Base-by-base conservation (phyloP, 2,329 filamentous ascomycete species). In the Hypomyces rosellus region DNA sequence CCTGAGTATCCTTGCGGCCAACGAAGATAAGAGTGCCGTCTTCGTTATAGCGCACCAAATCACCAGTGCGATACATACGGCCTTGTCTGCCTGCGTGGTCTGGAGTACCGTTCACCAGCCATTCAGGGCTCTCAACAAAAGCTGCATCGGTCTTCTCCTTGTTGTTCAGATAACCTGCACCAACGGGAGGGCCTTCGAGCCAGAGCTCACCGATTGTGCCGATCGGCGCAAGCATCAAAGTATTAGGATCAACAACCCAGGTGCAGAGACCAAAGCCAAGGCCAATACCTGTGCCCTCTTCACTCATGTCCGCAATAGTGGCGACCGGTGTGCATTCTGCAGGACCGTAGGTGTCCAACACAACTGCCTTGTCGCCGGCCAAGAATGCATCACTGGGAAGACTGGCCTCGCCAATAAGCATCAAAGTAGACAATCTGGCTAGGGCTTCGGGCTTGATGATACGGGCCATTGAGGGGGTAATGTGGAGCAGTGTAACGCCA, bases 1-100 rank as follows among this genome's bases (percentile, higher is more conserved):
- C 72, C 57, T 82, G 79, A 0, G 72, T 71, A 55, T 82, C 79
- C 56, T 77, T 77, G 25, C 80, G 69, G 34, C 77, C 78, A 34
- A 76, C 59, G 36, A 71, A 76, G 1, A 68, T 54, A 4, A 77
- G 59, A 4, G 62, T 59, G 0, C 72, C 71, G 46, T 75, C 67
- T 0, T 61, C 59, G n/a, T 69, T 61, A 30, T 74, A 74, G 42
- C 62, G 61, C 2, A 64, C 74, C 12, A 77, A 63, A 15, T 44
- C 41, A 33, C 41, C 41, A 8, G 41, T 44, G 45, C 69, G 69
- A 52, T 76, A 77, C n/a, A 71, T 36, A 13, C 38, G 48, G 4
- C 53, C 51, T 3, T 12, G 34, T n/a, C 45, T 20, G 11, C 45
- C 45, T 3, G 45, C 13, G 8, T 20, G 8, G 14, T n/a, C n/a